phyloP scores from a whole-genome alignment of 768 basidiomycete species.

The Leucocoprinus leucothites region DNA sequence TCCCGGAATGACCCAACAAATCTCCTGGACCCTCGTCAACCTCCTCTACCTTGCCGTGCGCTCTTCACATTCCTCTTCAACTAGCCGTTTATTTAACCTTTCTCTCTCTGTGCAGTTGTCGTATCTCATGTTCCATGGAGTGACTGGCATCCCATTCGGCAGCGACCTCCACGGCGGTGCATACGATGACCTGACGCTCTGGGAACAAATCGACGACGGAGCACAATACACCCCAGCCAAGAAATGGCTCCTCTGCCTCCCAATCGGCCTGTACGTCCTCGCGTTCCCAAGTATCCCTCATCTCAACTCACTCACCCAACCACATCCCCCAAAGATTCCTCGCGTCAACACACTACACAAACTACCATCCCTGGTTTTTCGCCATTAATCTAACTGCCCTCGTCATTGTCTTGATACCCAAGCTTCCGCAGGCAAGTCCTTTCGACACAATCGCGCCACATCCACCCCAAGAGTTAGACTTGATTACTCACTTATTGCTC shows the following conservation, averaged over 20 bases:
- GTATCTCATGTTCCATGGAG: constrained; percentile 98
- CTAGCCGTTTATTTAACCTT: neutral
- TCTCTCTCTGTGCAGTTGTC: constrained; percentile 71
- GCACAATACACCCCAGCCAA: constrained; percentile 98
- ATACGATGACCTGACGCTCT: constrained; percentile 95
- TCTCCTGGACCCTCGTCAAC: constrained; percentile 95
- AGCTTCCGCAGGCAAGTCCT: constrained; percentile 84
- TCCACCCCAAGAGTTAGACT: too few relatives aligned
- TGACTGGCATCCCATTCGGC: constrained; percentile 95
- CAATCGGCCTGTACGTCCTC: constrained; percentile 75
- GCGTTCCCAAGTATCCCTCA: neutral
- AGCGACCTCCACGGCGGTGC: constrained; percentile 85
- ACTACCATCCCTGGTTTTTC: constrained; percentile 94
- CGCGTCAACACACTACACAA: constrained; percentile 88
- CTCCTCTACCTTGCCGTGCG: constrained; percentile 86
- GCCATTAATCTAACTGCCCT: constrained; percentile 84
- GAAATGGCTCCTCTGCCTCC: constrained; percentile 92
- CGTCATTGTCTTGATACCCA: constrained; percentile 82
- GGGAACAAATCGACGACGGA: constrained; percentile 99
- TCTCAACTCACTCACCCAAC: neutral
- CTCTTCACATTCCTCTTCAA: constrained; percentile 15
- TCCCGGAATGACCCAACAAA: constrained; percentile 90
- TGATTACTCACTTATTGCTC: too few relatives aligned
- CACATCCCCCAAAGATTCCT: neutral
- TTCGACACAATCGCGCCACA: constrained; percentile 1